Evolutionary conservation across 2,329 filamentous ascomycete species (phyloP), one percentile per base, ranked within the genome.

Genomic region (Coniochaeta pulveracea): DNA sequence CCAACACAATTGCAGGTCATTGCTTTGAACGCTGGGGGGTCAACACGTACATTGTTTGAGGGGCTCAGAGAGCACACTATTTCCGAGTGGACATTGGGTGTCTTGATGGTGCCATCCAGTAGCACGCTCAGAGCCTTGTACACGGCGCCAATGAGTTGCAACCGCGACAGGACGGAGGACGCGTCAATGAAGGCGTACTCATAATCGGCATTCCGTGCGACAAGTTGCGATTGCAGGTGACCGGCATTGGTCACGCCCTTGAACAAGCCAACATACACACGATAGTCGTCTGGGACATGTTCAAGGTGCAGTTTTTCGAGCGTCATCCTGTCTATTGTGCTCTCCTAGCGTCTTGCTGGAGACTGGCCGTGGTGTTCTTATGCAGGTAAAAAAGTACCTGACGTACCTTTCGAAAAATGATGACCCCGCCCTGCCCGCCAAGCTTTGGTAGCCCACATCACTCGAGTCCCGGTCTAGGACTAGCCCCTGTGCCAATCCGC

Each of bases 181-280:
- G 86, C 86, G 58, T 98, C 89, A 29, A 98, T 72, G 44, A 98
- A 82, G 21, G 88, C 86, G 64, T 96, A 96, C 57, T 96, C 86
- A 47, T 88, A 96, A 7, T 80, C 78, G 9, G 73, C 50, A 51
- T 96, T 94, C 34, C 84, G 82, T 5, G 75, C 70, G n/a, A 96
- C 66, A 5, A 98, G 73, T 59, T 95, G 88, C 45, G 79, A 66
- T 34, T 86, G 80, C 26, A 98, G 65, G 49, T 80, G 86, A 1
- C 71, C 58, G 9, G 85, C 72, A 54, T 98, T 98, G 40, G 70
- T 54, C 36, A 96, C 73, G 52, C 84, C 63, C 15, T 64, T 70
- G 61, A 91, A 95, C 19, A 94, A 61, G 26, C 75, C 78, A 32
- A 85, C 60, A 55, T 91, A 77, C 19, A 94, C 63, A 6, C 72